Evolutionary conservation across 495 filamentous ascomycete species (phyloP), one percentile per base, ranked within the genome.

Genomic region (Aspergillus ellipticus): DNA sequence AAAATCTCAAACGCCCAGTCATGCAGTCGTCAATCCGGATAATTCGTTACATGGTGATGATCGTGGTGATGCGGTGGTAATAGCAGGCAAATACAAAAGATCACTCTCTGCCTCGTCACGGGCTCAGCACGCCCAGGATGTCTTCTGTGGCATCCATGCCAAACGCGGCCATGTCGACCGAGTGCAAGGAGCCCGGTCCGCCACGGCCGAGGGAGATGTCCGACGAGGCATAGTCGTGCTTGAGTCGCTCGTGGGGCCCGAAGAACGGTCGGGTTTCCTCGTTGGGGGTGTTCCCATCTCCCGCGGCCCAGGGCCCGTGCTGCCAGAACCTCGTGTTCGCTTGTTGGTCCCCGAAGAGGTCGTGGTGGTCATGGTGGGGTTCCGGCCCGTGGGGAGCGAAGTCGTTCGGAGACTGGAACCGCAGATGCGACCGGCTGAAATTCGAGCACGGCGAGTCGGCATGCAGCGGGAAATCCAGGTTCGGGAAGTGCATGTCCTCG

Each of bases 291-390:
- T 74, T 78, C 15, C 75, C 75, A 62, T 78, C 75, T n/a, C 74
- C 73, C 19, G 70, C 74, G 11, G 65, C 68, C 75, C 75, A 78
- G 4, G 75, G 75, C 31, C 73, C 73, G 51, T 78, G 70, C 49
- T 76, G 74, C 75, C 75, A 78, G 60, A 78, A 78, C 16, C 75
- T 70, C 13, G 74, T 78, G 49, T 78, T 78, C 47, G 74, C 75
- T 59, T 78, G 75, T 29, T 76, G 75, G 49, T 78, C 75, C 8
- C 75, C 75, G 46, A 78, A 78, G 3, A 78, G 67, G 63, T 78
- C 75, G 49, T 78, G 74, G 48, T 78, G 75, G 54, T 78, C 75
- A 1, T 74, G 71, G 42, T 75, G 72, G 7, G 59, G 57, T 53
- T 75, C 72, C 0, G 67, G 64, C 6, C 71, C 75, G 51, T 78